Conservation (phyloP, 129 eudicot genomes). For the Artemisia argyi region DNA sequence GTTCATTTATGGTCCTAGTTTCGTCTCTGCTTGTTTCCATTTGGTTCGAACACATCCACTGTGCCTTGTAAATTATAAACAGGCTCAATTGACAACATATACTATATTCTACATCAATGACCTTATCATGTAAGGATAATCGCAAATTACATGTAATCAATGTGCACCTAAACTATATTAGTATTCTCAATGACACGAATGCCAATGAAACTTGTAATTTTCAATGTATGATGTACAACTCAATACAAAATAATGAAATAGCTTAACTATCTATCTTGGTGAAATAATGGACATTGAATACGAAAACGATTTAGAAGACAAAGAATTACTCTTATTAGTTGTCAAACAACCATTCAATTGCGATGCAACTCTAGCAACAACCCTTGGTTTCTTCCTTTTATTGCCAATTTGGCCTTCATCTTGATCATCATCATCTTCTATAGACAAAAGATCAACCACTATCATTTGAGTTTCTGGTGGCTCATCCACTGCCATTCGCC, state of each 20-base stretch:
- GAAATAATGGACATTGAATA: conserved; percentile 53
- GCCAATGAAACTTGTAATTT: neutral
- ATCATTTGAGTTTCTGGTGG: conserved; percentile 85
- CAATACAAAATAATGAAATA: conserved; percentile 6
- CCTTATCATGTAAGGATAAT: neutral
- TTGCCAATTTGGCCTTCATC: conserved; percentile 41
- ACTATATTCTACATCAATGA: too few relatives aligned
- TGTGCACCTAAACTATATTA: too few relatives aligned
- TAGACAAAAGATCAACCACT: conserved; percentile 54
- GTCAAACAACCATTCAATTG: conserved; percentile 28
- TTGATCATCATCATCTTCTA: conserved; percentile 38
- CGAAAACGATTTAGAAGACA: conserved; percentile 41
- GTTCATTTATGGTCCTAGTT: too few relatives aligned
- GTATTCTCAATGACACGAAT: neutral
- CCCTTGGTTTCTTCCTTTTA: conserved; percentile 33
- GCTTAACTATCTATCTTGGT: conserved; percentile 44
- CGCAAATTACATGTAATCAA: too few relatives aligned
- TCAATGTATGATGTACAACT: conserved; percentile 1
- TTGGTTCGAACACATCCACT: too few relatives aligned
- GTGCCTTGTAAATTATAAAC: too few relatives aligned
- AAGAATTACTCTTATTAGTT: neutral
- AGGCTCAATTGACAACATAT: too few relatives aligned
- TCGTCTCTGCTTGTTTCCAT: too few relatives aligned
- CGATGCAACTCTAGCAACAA: conserved; percentile 33
- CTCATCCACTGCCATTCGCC: conserved; percentile 58